Conservation (phyloP, 768 basidiomycete species). For the Lepiota subincarnata region DNA sequence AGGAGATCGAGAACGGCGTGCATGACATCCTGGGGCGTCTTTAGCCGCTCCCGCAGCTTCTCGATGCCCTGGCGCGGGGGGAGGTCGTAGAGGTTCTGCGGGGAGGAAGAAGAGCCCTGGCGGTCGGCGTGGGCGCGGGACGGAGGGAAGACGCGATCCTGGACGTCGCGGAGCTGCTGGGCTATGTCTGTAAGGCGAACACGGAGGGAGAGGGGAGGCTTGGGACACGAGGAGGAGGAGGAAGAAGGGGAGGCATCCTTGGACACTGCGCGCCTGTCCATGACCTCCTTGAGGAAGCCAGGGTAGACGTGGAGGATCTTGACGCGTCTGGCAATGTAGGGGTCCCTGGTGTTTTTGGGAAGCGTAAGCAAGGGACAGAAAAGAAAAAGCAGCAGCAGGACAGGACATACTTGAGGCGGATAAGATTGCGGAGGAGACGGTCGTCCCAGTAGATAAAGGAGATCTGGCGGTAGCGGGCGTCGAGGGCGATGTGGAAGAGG, state of each 20-base stretch:
- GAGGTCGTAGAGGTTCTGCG: conserved; percentile 28
- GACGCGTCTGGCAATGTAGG: conserved; percentile 43
- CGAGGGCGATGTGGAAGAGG: conserved; percentile 40
- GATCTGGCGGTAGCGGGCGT: conserved; percentile 43
- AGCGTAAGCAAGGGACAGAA: no score
- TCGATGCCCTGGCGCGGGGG: neutral
- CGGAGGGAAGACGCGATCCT: conserved; percentile 1
- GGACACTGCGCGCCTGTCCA: conserved; percentile 24
- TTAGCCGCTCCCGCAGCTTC: conserved; percentile 4
- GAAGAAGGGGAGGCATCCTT: neutral
- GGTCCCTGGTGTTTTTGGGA: conserved; percentile 37
- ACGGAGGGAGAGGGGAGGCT: neutral
- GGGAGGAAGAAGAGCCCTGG: conserved; percentile 25
- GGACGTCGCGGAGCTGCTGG: conserved; percentile 1
- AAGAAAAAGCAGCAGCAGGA: neutral
- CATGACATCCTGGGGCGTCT: conserved; percentile 31
- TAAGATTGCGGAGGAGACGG: conserved; percentile 38
- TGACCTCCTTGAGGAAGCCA: conserved; percentile 39
- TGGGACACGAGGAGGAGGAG: neutral
- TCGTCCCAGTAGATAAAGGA: conserved; percentile 46
- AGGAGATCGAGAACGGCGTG: conserved; percentile 39
- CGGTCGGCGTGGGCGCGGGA: neutral
- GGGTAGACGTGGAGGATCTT: conserved; percentile 46
- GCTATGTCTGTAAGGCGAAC: conserved; percentile 3
- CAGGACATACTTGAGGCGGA: conserved; percentile 31